Percentiles rank a stretch among this genome's conserved stretches.
These are phyloP conservation scores for Salmacisia buchloeana DNA, from an alignment of 1,284 basidiomycete genomes.

Conservation along the genomic window DNA sequence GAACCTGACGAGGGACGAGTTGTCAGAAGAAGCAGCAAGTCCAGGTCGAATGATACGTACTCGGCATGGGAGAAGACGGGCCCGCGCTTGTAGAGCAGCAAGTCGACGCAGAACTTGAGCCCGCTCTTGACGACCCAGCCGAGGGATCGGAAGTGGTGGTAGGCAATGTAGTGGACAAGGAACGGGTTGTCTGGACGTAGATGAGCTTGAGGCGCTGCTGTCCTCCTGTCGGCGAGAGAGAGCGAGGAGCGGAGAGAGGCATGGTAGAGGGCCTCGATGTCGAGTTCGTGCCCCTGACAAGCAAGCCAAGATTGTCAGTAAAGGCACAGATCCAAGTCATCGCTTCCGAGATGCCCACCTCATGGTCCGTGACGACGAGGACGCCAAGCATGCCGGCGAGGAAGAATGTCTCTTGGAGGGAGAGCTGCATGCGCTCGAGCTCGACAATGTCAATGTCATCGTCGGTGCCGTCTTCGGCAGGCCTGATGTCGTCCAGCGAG, in stretches of 20 bases:
- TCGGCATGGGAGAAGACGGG: slow-evolving; percentile 94
- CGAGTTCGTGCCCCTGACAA: neutral
- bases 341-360: neutral
- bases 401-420: slow-evolving; percentile 87
- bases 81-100: slow-evolving; percentile 86
- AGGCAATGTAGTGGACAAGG: slow-evolving; percentile 79
- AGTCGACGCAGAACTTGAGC: slow-evolving; percentile 95
- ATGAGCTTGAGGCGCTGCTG: neutral
- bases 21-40: slow-evolving; percentile 10
- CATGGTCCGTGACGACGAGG: slow-evolving; percentile 58
- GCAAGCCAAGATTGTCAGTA: neutral
- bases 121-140: slow-evolving; percentile 98
- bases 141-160: slow-evolving; percentile 90
- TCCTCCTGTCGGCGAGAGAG: neutral
- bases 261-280: neutral
- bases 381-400: slow-evolving; percentile 77
- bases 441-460: slow-evolving; percentile 57
- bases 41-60: slow-evolving; percentile 54
- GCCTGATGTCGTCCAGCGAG: neutral
- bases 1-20: slow-evolving; percentile 60
- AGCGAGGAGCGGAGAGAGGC: neutral
- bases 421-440: slow-evolving; percentile 86
- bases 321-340: neutral
- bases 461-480: slow-evolving; percentile 18
- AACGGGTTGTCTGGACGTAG: slow-evolving; percentile 75